Evolutionary conservation across 2,329 filamentous ascomycete genomes (phyloP).

Genomic region (Ophiostoma australiae): DNA sequence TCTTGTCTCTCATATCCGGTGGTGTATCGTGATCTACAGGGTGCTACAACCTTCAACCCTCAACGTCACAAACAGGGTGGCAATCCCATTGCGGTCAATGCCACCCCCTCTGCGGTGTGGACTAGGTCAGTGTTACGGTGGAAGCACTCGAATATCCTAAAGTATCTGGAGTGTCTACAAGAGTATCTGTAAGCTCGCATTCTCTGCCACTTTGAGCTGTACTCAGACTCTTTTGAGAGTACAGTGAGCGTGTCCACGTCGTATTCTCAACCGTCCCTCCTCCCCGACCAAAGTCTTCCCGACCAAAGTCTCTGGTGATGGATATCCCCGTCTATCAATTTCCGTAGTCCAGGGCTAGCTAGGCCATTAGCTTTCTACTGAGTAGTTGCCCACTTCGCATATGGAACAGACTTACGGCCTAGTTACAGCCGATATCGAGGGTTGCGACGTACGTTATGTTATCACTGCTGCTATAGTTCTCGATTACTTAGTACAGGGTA

Average conservation of each 20-base stretch:
- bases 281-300: background rate
- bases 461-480: no score
- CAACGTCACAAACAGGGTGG: background rate
- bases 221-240: background rate
- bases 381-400: no score
- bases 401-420: no score
- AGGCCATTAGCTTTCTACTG: no score
- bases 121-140: background rate
- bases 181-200: background rate
- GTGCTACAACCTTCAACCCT: background rate
- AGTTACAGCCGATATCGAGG: no score
- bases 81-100: background rate
- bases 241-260: background rate
- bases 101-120: background rate
- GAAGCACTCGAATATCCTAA: background rate
- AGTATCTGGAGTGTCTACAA: no score
- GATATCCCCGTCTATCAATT: background rate
- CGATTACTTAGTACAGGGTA: no score
- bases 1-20: slow-evolving; percentile 1
- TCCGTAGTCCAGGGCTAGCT: no score
- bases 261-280: background rate
- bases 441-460: no score
- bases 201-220: background rate
- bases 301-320: background rate
- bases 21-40: slow-evolving; percentile 1